These are phyloP conservation scores for Arxiozyma slooffiae DNA, from an alignment of 1,139 yeast species.

Conservation along the genomic window DNA sequence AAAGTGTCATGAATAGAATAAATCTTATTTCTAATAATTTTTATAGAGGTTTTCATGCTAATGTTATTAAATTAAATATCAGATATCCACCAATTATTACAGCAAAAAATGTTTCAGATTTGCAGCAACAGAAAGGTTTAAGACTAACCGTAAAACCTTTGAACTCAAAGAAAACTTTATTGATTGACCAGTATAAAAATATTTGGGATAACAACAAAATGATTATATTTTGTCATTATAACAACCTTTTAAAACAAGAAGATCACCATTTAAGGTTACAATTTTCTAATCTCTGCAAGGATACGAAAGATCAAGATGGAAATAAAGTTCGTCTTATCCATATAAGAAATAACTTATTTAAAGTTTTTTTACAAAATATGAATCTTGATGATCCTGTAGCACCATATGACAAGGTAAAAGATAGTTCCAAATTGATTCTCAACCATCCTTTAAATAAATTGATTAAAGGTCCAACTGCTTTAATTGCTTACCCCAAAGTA, in stretches of 20 bases:
- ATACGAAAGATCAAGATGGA: conserved; percentile 42
- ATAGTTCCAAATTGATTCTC: neutral
- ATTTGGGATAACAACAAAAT: conserved; percentile 60
- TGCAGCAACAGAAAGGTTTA: neutral
- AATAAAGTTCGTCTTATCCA: conserved; percentile 41
- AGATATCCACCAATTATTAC: neutral
- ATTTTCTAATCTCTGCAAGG: conserved; percentile 33
- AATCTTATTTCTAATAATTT: neutral
- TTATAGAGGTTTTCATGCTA: neutral
- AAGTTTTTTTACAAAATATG: conserved; percentile 66
- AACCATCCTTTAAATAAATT: conserved; percentile 60
- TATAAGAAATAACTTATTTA: conserved; percentile 58
- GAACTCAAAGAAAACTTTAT: conserved; percentile 68
- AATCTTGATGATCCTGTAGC: conserved; percentile 63
- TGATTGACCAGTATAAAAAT: conserved; percentile 68
- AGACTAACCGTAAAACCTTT: conserved; percentile 40
- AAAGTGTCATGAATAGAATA: neutral
- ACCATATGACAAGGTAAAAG: conserved; percentile 39
- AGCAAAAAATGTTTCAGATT: neutral
- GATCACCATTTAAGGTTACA: conserved; percentile 54
- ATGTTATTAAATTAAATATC: no score
- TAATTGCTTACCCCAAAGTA: conserved; percentile 57
- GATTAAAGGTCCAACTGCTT: conserved; percentile 77
- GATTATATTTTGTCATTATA: conserved; percentile 71
- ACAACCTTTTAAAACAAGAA: conserved; percentile 64